Percentiles rank a stretch among this genome's conserved stretches.
Evolutionary conservation across 805 yeast species (phyloP).

Genomic region (Metschnikowia lochheadii): DNA sequence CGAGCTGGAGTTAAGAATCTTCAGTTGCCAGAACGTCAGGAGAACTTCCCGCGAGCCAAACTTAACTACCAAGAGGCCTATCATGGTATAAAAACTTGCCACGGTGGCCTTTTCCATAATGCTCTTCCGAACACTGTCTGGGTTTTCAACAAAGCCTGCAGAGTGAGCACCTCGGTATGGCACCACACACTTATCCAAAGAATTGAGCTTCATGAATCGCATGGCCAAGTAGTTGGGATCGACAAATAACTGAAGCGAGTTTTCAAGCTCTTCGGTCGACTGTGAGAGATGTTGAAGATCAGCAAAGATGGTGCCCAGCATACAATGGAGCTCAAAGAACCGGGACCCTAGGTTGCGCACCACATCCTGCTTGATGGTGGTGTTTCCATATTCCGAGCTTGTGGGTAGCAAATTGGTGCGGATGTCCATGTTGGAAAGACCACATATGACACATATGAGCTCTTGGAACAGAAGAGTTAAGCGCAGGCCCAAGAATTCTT

Average conservation of each 20-base stretch:
- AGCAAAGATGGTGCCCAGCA: constrained; percentile 26
- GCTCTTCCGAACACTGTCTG: constrained; percentile 10
- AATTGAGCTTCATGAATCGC: constrained; percentile 30
- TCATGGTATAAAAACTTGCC: constrained; percentile 36
- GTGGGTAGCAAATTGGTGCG: constrained; percentile 6
- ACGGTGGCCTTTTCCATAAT: constrained; percentile 24
- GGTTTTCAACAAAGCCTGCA: constrained; percentile 16
- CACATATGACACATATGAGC: constrained; percentile 26
- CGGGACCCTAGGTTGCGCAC: constrained; percentile 27
- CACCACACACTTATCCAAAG: constrained; percentile 25
- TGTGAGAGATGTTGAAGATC: constrained; percentile 28
- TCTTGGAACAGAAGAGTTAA: constrained; percentile 25
- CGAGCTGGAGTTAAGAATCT: constrained; percentile 11
- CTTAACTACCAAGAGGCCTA: constrained; percentile 31
- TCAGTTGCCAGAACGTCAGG: constrained; percentile 17
- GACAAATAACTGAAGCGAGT: constrained; percentile 20
- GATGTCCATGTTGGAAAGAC: constrained; percentile 23
- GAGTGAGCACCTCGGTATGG: constrained; percentile 30
- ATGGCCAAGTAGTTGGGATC: constrained; percentile 19
- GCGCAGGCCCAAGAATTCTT: constrained; percentile 24
- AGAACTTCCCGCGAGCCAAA: constrained; percentile 23
- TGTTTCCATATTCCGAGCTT: constrained; percentile 8
- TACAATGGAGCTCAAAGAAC: constrained; percentile 22
- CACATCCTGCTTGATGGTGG: constrained; percentile 10
- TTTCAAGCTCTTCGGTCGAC: constrained; percentile 25